phyloP scores from a whole-genome alignment of 1,139 yeast species.

The Yarrowia galli region DNA sequence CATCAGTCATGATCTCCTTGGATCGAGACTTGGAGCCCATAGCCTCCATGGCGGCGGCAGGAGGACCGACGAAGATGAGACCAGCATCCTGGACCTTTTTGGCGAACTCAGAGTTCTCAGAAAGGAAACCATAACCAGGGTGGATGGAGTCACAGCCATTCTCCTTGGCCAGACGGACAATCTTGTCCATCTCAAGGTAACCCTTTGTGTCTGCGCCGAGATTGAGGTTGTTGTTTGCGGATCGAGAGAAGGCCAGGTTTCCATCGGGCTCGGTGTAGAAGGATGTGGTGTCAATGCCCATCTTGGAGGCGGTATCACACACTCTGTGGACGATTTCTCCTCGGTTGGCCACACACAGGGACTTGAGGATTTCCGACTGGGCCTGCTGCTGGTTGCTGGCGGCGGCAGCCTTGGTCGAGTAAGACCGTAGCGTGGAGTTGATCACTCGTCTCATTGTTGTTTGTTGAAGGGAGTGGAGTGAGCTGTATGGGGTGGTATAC shows the following conservation, averaged over 20 bases:
- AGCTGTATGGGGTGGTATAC: background rate
- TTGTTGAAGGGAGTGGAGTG: conserved; percentile 1
- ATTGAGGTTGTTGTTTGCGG: conserved; percentile 52
- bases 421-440: conserved; percentile 39
- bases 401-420: conserved; percentile 40
- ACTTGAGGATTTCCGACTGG: conserved; percentile 47
- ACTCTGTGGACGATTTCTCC: conserved; percentile 60
- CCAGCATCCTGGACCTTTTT: conserved; percentile 52
- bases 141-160: conserved; percentile 55
- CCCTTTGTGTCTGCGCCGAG: conserved; percentile 56
- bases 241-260: conserved; percentile 54
- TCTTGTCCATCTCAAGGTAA: conserved; percentile 55
- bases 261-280: conserved; percentile 56
- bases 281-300: conserved; percentile 54
- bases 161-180: conserved; percentile 54
- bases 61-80: conserved; percentile 58
- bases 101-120: conserved; percentile 57
- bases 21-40: conserved; percentile 52
- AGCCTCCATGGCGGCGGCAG: conserved; percentile 51
- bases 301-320: conserved; percentile 53
- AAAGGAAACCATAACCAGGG: conserved; percentile 59
- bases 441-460: conserved; percentile 36
- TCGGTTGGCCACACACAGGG: conserved; percentile 56
- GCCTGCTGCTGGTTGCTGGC: background rate
- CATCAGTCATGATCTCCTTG: conserved; percentile 51